These are phyloP conservation scores for Lodderomyces elongisporus DNA, from an alignment of 1,139 yeast genomes.

Conservation along the genomic window DNA sequence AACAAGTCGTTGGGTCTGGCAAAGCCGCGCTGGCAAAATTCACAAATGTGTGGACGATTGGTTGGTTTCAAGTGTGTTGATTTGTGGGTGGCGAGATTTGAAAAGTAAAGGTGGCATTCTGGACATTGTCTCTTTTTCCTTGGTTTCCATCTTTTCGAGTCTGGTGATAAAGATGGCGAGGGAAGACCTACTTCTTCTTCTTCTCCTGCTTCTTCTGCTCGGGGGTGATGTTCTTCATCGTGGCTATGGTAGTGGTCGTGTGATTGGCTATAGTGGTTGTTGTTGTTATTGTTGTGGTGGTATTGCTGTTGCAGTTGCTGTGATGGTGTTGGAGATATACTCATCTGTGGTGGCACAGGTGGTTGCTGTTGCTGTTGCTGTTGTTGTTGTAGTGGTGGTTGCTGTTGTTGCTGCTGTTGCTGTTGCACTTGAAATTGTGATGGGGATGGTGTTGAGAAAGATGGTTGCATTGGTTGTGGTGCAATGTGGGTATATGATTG, in stretches of 20 bases:
- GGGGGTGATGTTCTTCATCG: neutral
- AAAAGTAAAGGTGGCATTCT: constrained; percentile 67
- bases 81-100: constrained; percentile 81
- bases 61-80: constrained; percentile 74
- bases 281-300: neutral
- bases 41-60: constrained; percentile 73
- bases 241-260: neutral
- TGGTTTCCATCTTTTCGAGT: constrained; percentile 35
- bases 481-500: neutral
- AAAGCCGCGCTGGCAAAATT: constrained; percentile 76
- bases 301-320: neutral
- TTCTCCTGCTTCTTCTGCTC: neutral
- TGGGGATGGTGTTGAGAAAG: neutral
- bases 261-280: neutral
- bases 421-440: neutral
- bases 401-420: no score
- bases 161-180: constrained; percentile 1
- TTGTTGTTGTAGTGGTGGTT: neutral
- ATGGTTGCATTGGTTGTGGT: neutral
- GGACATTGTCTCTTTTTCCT: constrained; percentile 83
- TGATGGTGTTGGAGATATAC: neutral
- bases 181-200: neutral
- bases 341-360: neutral
- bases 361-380: neutral
- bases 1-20: constrained; percentile 83